Evolutionary conservation across 306 rosid genomes (phyloP), one percentile per base, ranked within the genome.

Genomic region (Biancaea sappan): DNA sequence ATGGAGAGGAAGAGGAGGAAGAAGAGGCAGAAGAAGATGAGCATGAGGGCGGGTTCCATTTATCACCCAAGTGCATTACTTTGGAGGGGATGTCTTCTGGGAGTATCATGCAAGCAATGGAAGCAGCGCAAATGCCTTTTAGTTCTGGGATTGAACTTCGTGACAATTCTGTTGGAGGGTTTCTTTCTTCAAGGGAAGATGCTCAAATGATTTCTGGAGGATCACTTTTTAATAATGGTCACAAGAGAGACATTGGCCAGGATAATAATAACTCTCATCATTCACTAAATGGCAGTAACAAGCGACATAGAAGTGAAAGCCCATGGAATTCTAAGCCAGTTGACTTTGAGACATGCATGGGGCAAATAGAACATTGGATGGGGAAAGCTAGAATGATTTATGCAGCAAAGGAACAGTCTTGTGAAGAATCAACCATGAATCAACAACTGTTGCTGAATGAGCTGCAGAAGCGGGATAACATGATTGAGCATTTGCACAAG

Each of bases 121-220:
- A 85, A 18, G 78, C 75, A 22, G 83, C 2, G 1, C 87, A 78
- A 25, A 81, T 79, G 79, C 81, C 89, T 73, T 87, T 78, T 71
- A 53, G 60, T 79, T 72, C 96, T 18, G 96, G 89, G 48, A 86
- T 94, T 87, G 82, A 85, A 59, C 86, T 94, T 65, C 90, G 80
- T 11, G 91, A 87, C 78, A 85, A 78, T 65, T 74, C 86, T 4
- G 72, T 82, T 0, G 89, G 86, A 53, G 93, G 83, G 19, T 91
- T 92, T 78, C 83, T 86, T 53, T 79, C 92, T 10, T 37, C 91
- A 14, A 88, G 96, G 77, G 96, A 91, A 65, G 97, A 93, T 69
- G 26, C 66, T 44, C 80, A 84, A 56, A 82, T 89, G 86, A 74
- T 77, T 62, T 15, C 88, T 69, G 85, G 90, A 31, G 58, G 91